Percentiles rank a stretch among this genome's conserved stretches.
These are phyloP conservation scores for Magnaporthiopsis incrustans DNA, from an alignment of 2,329 filamentous ascomycete species.

Conservation along the genomic window DNA sequence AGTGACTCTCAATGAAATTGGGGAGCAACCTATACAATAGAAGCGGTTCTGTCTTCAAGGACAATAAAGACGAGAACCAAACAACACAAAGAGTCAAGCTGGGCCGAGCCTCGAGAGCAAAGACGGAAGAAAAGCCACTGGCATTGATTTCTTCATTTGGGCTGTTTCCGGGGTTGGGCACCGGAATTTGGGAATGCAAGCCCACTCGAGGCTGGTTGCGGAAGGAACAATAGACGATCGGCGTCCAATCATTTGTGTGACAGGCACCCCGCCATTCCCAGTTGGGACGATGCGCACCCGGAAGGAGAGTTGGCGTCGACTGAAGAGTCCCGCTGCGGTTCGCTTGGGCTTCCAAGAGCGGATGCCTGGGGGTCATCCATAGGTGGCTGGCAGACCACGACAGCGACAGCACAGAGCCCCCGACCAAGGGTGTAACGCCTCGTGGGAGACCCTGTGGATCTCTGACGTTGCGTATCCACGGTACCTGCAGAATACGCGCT, in stretches of 20 bases:
- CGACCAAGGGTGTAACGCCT: neutral
- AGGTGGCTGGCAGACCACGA: neutral
- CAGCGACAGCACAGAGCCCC: neutral
- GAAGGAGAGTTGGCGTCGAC: neutral
- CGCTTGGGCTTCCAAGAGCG: neutral
- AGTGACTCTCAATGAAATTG: no score
- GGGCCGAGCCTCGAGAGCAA: no score
- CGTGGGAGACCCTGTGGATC: neutral
- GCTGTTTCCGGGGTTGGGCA: neutral
- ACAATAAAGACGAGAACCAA: no score
- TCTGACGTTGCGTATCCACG: neutral
- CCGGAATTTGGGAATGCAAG: neutral
- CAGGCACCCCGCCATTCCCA: neutral
- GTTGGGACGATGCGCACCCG: neutral
- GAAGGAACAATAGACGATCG: neutral
- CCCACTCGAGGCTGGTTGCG: neutral
- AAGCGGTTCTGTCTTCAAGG: no score
- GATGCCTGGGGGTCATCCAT: neutral
- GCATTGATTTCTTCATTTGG: no score
- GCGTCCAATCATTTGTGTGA: neutral
- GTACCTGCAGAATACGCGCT: neutral
- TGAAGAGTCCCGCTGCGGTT: neutral
- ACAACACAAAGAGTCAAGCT: no score
- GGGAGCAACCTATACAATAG: no score
- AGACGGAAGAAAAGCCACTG: no score